Evolutionary conservation across 129 eudicot species (phyloP).

Genomic region (Lactuca saligna): DNA sequence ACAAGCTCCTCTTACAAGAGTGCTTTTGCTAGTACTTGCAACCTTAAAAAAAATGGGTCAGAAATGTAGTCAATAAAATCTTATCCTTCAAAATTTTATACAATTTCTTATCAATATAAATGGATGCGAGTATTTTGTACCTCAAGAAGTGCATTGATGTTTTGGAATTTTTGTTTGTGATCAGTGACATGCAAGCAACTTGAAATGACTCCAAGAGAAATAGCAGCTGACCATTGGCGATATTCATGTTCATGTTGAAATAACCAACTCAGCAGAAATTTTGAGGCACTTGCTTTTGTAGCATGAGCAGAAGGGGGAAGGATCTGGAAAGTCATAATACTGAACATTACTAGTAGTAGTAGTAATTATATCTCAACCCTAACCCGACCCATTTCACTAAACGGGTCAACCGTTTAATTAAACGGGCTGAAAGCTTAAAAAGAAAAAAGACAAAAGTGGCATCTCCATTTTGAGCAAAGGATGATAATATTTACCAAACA

Average conservation of each 20-base stretch:
- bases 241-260: conserved; percentile 89
- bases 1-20: conserved; percentile 96
- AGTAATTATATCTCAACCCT: background rate
- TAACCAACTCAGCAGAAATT: conserved; percentile 74
- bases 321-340: conserved; percentile 46
- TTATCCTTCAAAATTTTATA: background rate
- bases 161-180: conserved; percentile 65
- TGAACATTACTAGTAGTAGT: conserved; percentile 1
- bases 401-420: background rate
- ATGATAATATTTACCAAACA: conserved; percentile 63
- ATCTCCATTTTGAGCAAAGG: conserved; percentile 25
- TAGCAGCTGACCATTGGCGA: conserved; percentile 98
- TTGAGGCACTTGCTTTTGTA: conserved; percentile 73
- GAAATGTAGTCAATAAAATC: conserved; percentile 14
- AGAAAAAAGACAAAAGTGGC: background rate
- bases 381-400: too few relatives aligned
- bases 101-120: background rate
- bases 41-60: conserved; percentile 49
- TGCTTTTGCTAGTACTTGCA: conserved; percentile 75
- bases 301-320: conserved; percentile 88
- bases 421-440: background rate
- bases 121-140: conserved; percentile 37
- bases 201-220: conserved; percentile 87
- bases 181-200: conserved; percentile 88
- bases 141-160: conserved; percentile 73